These are phyloP conservation scores for Paratinospora sagittata DNA, from an alignment of 164 flowering plant genomes.

Conservation along the genomic window DNA sequence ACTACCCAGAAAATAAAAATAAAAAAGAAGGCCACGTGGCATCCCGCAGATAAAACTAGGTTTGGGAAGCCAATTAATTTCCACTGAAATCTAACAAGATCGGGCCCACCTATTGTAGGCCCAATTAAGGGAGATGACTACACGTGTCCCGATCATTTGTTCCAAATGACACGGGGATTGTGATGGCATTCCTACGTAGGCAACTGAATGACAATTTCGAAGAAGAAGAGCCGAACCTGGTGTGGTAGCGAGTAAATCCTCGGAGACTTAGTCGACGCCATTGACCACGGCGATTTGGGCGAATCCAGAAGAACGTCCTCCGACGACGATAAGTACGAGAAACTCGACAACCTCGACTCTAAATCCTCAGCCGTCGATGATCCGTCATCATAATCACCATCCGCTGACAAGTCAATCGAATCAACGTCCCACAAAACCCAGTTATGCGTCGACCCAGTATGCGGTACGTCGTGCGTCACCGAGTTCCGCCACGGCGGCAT, in stretches of 20 bases:
- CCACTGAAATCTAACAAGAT: too few species aligned
- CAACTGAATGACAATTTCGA: neutral
- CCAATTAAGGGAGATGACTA: too few species aligned
- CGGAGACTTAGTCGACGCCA: slow-evolving; percentile 1
- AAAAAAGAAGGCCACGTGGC: neutral
- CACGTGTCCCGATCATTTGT: too few species aligned
- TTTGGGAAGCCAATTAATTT: too few species aligned
- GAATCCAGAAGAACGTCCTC: slow-evolving; percentile 31
- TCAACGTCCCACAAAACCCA: slow-evolving; percentile 67
- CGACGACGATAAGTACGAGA: slow-evolving; percentile 30
- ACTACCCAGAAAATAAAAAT: too few species aligned
- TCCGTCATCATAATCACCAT: slow-evolving; percentile 1
- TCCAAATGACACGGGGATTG: too few species aligned
- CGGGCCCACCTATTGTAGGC: neutral
- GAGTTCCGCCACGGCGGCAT: slow-evolving; percentile 74
- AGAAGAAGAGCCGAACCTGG: slow-evolving; percentile 7
- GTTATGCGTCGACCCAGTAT: slow-evolving; percentile 22
- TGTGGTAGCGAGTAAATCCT: neutral
- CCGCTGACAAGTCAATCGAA: slow-evolving; percentile 17
- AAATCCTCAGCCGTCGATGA: slow-evolving; percentile 14
- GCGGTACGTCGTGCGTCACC: slow-evolving; percentile 58
- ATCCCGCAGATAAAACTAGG: neutral
- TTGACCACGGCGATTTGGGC: slow-evolving; percentile 30
- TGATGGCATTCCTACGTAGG: too few species aligned
- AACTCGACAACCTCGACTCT: slow-evolving; percentile 31